Evolutionary conservation across 208 protist genomes (phyloP), one percentile per base, ranked within the genome.

Genomic region (Acanthamoeba castellanii): DNA sequence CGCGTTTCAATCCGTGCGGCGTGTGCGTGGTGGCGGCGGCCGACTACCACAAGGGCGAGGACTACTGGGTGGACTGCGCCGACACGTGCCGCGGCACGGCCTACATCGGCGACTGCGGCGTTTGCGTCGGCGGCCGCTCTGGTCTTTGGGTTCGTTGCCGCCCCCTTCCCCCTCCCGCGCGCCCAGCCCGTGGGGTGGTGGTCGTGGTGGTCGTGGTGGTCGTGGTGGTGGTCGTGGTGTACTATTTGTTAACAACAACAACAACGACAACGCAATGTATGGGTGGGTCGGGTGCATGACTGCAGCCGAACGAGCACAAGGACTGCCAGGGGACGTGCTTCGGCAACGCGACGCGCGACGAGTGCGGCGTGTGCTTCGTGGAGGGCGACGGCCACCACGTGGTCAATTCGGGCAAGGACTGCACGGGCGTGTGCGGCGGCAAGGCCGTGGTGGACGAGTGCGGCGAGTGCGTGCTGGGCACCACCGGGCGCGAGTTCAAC

Each of bases 381-480:
- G 37, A 82, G 20, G 72, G 72, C 72, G 61, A 68, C 27, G 61
- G 61, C 37, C 37, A 27, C 16, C 59, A 66, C 59, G 59, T 66
- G 59, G 16, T 14, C 72, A 34, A 30, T 14, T 47, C 32, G 32
- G 4, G 32, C 72, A 1, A 5, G 72, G 72, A 82, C 72, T 82
- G 72, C 72, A n/a, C 72, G 20, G 72, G 72, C 72, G 2, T 32
- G 20, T 45, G 32, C 72, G 13, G 32, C 32, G 72, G 72, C 72
- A 18, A 82, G 13, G 72, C 72, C 2, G 72, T 82, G 72, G 32
- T 47, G n/a, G 72, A 82, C 37, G 72, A 82, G 20, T 82, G 72
- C 72, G 72, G 72, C 72, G 2, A 20, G 14, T 82, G 72, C 27
- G 61, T 68, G 27, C 27, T 68, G 61, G 61, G 61, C 61, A 68